Percentiles rank a stretch among this genome's conserved stretches.
These are phyloP conservation scores for Urtica urens DNA, from an alignment of 306 rosid genomes.

Conservation along the genomic window DNA sequence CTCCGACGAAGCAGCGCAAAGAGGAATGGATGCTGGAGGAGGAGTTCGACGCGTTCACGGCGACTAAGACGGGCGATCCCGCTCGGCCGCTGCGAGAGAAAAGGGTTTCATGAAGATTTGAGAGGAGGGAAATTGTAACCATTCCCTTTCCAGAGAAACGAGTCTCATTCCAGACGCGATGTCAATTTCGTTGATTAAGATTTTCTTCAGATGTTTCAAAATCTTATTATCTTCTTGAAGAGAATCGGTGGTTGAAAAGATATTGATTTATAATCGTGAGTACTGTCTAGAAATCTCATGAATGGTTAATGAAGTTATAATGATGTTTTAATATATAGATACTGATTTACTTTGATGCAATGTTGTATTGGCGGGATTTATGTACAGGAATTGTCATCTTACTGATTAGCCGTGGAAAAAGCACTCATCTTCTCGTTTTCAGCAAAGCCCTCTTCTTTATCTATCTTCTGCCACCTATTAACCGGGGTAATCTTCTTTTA, in stretches of 20 bases:
- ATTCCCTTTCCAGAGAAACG: no score
- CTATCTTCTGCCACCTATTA: conserved; percentile 92
- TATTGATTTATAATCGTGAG: conserved; percentile 86
- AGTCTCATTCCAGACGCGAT: no score
- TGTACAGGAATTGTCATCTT: no score
- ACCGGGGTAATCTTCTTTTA: conserved; percentile 91
- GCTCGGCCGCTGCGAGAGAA: conserved; percentile 59
- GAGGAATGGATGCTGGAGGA: conserved; percentile 49
- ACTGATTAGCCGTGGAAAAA: no score
- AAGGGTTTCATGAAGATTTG: no score
- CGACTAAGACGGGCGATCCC: conserved; percentile 60
- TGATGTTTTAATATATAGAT: background rate
- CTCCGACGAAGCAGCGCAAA: conserved; percentile 8
- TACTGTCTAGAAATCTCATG: conserved; percentile 8
- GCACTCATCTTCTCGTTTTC: no score
- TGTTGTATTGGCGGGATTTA: no score
- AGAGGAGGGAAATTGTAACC: no score
- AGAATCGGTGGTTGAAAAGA: no score
- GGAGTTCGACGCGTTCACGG: conserved; percentile 84
- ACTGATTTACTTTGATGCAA: background rate
- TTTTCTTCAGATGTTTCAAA: no score
- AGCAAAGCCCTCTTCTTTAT: conserved; percentile 89
- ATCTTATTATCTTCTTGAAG: no score
- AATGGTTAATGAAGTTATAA: background rate
- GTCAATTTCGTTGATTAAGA: no score